Base-by-base conservation (phyloP, 768 basidiomycete genomes). In the Coprinellus aureogranulatus region DNA sequence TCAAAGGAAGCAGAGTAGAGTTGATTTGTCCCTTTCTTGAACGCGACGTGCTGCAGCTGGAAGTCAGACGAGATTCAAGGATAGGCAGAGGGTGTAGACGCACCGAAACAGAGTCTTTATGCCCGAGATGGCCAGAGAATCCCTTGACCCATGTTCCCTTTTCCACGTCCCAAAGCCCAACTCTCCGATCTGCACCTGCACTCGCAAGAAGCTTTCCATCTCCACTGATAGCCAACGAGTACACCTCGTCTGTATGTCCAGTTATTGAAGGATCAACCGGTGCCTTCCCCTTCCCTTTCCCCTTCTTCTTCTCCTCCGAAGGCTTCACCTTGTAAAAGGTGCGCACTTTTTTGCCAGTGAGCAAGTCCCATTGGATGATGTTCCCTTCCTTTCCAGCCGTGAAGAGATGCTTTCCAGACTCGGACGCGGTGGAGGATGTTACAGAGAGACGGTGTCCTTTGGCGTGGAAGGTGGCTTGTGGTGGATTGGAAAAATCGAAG, bases 301-400 rank as follows among this genome's bases (percentile, higher is more conserved):
- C 82, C 61, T 84, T 87, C 54, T 84, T 87, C 54, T 73, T 72
- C 65, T 84, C 72, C 28, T 64, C 66, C 9, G 52, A 48, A 64
- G 76, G 70, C 22, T 83, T 80, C 10, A 77, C 63, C 70, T 92
- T 92, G 67, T 83, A 77, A 65, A 88, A 83, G 1, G 81, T 81
- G 10, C 75, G 70, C 1, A 81, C 62, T 62, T 82, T 84, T 68
- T 81, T 79, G 9, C 90, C 90, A 0, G 81, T 82, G 10, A 67
- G 69, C 26, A 95, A 75, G 66, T 91, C 84, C 89, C 91, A 94
- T 70, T 93, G 91, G 54, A 88, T 81, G 67, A 99, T 92, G 12
- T 81, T 78, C 1, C 96, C 97, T 65, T 96, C 93, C 68, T 99
- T 99, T 9, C 90, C 89, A 0, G 94, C 77, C 0, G 93, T 93